Evolutionary conservation across 164 flowering plant genomes (phyloP).

Genomic region (Echeveria elegans): DNA sequence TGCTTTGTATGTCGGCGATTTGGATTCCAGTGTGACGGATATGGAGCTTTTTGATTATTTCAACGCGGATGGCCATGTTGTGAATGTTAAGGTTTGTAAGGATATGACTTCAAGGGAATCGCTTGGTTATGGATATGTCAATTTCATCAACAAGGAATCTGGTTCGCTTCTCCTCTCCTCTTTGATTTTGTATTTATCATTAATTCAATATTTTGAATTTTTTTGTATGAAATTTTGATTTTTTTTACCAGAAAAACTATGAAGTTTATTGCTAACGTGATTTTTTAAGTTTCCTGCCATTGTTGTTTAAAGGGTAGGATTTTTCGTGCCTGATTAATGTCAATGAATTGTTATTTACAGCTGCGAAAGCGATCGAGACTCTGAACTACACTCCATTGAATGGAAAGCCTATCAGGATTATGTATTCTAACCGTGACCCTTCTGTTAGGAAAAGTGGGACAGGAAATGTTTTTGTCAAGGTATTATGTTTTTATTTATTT

Average conservation of each 20-base stretch:
- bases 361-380: constrained; percentile 57
- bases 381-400: constrained; percentile 60
- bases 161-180: not conserved
- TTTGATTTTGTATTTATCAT: not conserved
- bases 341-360: constrained; percentile 25
- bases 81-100: constrained; percentile 77
- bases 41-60: constrained; percentile 78
- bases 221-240: not conserved
- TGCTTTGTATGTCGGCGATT: constrained; percentile 73
- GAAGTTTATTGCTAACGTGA: not conserved
- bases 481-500: constrained; percentile 8
- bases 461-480: constrained; percentile 66
- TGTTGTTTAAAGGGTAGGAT: no score
- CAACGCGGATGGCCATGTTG: constrained; percentile 58
- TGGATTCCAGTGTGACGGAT: constrained; percentile 62
- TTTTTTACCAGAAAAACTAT: no score
- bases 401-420: constrained; percentile 54
- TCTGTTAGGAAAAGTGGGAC: constrained; percentile 61
- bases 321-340: no score
- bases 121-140: constrained; percentile 85
- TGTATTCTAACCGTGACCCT: constrained; percentile 81
- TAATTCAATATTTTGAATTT: not conserved
- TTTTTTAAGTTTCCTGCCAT: no score
- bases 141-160: constrained; percentile 34
- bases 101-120: constrained; percentile 66